Evolutionary conservation across 2,329 filamentous ascomycete species (phyloP).

Genomic region (Thielaviopsis populi): DNA sequence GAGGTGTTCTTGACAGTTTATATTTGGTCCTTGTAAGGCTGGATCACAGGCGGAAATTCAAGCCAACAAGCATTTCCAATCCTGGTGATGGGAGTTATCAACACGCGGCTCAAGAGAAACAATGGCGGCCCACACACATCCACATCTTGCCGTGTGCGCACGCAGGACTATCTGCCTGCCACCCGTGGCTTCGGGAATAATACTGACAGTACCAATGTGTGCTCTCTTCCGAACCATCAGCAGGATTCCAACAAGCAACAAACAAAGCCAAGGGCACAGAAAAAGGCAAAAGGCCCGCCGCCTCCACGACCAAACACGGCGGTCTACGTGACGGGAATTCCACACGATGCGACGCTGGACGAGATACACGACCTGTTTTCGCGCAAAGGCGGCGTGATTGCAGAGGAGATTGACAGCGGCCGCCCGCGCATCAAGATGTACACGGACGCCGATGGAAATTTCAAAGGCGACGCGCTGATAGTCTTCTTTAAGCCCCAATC

Average conservation of each 20-base stretch:
- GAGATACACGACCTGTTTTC: slow-evolving; percentile 78
- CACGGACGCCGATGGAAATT: slow-evolving; percentile 60
- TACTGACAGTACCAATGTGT: slow-evolving; percentile 14
- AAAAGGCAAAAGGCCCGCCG: slow-evolving; percentile 34
- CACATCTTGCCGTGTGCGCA: neutral
- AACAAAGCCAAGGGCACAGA: slow-evolving; percentile 25
- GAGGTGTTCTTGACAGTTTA: neutral
- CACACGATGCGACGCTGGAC: slow-evolving; percentile 58
- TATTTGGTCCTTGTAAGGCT: neutral
- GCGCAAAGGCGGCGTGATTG: slow-evolving; percentile 73
- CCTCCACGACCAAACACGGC: slow-evolving; percentile 62
- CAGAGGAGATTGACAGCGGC: slow-evolving; percentile 82
- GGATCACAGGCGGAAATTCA: neutral
- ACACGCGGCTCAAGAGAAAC: neutral
- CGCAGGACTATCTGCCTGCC: neutral
- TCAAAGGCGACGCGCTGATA: slow-evolving; percentile 86
- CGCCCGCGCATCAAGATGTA: slow-evolving; percentile 89
- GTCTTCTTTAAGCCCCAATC: slow-evolving; percentile 93
- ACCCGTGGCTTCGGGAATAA: slow-evolving; percentile 10
- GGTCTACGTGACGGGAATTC: slow-evolving; percentile 81
- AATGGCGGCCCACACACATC: neutral
- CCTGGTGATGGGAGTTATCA: neutral
- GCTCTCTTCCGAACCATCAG: slow-evolving; percentile 9
- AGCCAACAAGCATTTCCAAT: neutral
- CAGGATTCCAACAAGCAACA: slow-evolving; percentile 13